Conservation (phyloP, 2,329 filamentous ascomycete genomes). For the Pseudopithomyces maydicus region DNA sequence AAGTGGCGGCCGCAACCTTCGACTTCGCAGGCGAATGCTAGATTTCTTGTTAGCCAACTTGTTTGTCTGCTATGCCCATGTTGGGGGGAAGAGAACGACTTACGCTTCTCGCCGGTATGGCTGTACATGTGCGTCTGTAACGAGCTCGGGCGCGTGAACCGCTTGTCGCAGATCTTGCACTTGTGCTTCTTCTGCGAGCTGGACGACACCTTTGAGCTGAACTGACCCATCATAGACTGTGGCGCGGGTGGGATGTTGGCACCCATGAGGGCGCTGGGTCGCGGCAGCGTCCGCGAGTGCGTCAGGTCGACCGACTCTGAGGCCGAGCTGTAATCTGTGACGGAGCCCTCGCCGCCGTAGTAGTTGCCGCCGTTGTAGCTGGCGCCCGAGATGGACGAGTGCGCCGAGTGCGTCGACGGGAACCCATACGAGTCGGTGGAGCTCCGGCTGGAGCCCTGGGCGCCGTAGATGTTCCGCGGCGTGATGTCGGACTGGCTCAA, state of each 20-base stretch:
- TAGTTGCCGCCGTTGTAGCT: constrained; percentile 85
- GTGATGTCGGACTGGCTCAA: constrained; percentile 87
- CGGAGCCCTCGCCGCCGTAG: constrained; percentile 76
- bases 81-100: constrained; percentile 48
- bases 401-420: constrained; percentile 80
- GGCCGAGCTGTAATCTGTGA: constrained; percentile 92
- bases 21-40: constrained; percentile 92
- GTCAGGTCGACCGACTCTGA: constrained; percentile 83
- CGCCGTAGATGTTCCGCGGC: constrained; percentile 85
- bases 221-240: constrained; percentile 98
- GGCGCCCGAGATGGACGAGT: constrained; percentile 85
- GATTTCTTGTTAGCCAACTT: constrained; percentile 12
- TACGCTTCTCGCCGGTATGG: constrained; percentile 97
- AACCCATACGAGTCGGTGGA: constrained; percentile 91
- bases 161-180: constrained; percentile 98
- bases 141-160: constrained; percentile 92
- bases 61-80: too few species aligned
- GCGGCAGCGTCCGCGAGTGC: constrained; percentile 79
- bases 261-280: constrained; percentile 70
- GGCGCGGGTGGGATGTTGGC: constrained; percentile 76
- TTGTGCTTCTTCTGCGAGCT: constrained; percentile 99
- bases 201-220: constrained; percentile 93
- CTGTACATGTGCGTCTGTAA: constrained; percentile 98
- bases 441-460: constrained; percentile 64
- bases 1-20: constrained; percentile 95